A percentile compares a stretch with the other conserved stretches of the same genome.
phyloP scores from a whole-genome alignment of 2,329 filamentous ascomycete species.

The Simplicillium aogashimaense region DNA sequence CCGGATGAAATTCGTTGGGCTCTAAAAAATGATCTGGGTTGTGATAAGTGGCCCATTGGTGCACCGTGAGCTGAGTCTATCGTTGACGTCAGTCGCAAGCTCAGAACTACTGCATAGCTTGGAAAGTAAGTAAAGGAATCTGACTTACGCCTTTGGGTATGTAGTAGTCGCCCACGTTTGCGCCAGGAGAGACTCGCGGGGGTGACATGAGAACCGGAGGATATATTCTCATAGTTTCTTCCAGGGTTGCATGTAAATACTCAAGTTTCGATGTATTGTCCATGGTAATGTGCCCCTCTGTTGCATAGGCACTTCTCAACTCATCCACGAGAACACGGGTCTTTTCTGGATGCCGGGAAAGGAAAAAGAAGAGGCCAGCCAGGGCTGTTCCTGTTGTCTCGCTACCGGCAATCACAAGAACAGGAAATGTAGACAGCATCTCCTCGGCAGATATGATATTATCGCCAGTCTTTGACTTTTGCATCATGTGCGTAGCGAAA shows the following conservation, averaged over 20 bases:
- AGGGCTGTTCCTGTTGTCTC: slow-evolving; percentile 23
- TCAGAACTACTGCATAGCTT: neutral
- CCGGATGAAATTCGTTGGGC: neutral
- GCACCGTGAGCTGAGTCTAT: too few species aligned
- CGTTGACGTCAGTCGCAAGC: too few species aligned
- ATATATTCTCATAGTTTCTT: slow-evolving; percentile 10
- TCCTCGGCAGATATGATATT: slow-evolving; percentile 21
- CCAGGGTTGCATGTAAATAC: slow-evolving; percentile 12
- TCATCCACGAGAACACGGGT: slow-evolving; percentile 24
- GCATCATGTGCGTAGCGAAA: slow-evolving; percentile 18
- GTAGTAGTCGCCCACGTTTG: slow-evolving; percentile 13
- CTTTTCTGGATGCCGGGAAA: slow-evolving; percentile 17
- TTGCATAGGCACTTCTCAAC: slow-evolving; percentile 19
- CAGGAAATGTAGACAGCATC: slow-evolving; percentile 14
- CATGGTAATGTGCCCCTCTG: slow-evolving; percentile 26
- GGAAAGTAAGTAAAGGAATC: neutral
- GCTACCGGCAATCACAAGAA: slow-evolving; percentile 19
- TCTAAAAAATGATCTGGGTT: neutral
- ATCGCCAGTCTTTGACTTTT: slow-evolving; percentile 17
- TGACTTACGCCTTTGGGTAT: slow-evolving; percentile 8
- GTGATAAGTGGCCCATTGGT: neutral
- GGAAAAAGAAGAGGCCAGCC: slow-evolving; percentile 17
- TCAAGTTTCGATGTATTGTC: slow-evolving; percentile 12
- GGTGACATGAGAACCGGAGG: slow-evolving; percentile 9
- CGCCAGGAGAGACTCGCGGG: slow-evolving; percentile 13